Evolutionary conservation across 352 stramenopile genomes (phyloP).

Genomic region (Phytophthora quininea): DNA sequence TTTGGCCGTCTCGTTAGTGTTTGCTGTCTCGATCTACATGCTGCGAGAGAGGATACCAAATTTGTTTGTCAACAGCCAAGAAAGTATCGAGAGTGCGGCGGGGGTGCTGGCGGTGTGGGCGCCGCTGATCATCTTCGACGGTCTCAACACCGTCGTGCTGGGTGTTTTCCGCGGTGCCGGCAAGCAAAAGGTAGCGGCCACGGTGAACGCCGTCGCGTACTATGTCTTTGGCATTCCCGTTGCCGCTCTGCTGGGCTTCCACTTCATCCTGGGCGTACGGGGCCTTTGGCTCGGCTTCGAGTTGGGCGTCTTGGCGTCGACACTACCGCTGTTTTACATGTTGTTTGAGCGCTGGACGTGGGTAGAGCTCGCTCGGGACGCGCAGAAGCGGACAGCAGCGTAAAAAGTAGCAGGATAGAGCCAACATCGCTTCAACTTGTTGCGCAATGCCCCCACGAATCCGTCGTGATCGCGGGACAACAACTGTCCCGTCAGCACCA

Average conservation of each 20-base stretch:
- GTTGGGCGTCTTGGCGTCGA: constrained; percentile 29
- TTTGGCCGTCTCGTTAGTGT: constrained; percentile 34
- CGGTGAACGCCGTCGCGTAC: constrained; percentile 74
- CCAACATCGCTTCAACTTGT: no score
- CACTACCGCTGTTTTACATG: constrained; percentile 20
- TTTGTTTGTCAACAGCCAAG: constrained; percentile 50
- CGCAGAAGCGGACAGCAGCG: constrained; percentile 27
- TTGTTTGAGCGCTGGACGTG: constrained; percentile 28
- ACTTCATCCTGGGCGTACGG: constrained; percentile 35
- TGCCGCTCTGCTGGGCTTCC: constrained; percentile 50
- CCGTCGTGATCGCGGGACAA: no score
- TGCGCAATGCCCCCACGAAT: no score
- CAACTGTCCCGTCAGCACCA: no score
- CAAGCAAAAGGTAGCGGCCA: constrained; percentile 59
- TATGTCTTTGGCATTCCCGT: constrained; percentile 66
- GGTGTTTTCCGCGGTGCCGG: constrained; percentile 76
- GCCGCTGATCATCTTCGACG: constrained; percentile 59
- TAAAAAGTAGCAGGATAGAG: background rate
- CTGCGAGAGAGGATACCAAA: constrained; percentile 29
- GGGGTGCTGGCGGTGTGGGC: constrained; percentile 50
- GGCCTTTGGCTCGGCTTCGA: constrained; percentile 56
- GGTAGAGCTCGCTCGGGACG: constrained; percentile 31
- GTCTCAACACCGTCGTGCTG: constrained; percentile 56
- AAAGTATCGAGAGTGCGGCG: constrained; percentile 44
- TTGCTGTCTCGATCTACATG: constrained; percentile 31